Base-by-base conservation (phyloP, 75 land plant species). In the Selaginella moellendorffii region DNA sequence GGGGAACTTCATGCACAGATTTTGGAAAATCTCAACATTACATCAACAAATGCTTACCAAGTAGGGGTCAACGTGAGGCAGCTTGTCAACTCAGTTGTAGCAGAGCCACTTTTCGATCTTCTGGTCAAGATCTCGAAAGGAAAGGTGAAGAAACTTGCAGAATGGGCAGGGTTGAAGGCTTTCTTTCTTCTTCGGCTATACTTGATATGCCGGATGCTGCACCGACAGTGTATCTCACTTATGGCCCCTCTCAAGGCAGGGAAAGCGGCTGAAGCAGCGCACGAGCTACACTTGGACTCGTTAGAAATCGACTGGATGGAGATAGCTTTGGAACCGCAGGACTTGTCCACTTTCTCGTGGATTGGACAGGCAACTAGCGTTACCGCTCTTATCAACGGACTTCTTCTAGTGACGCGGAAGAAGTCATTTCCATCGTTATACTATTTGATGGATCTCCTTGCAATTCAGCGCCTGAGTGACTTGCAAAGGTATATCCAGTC, bases 211-310 rank as follows among this genome's bases (percentile, higher is more conserved):
- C 71, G 83, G 71, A 72, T 70, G 62, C 73, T 92, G 64, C 81
- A 75, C 53, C 71, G 81, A 31, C 79, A 85, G 54, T 77, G 76
- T 68, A 72, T 88, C 21, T 71, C 78, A 61, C 74, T 88, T 52
- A 78, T 81, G 86, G 79, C 97, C 10, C 95, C 86, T n/a, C 65
- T 67, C 71, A 21, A 64, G 63, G 79, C 89, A 29, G 73, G 52
- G 54, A 81, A 83, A 58, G 76, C 83, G 65, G 71, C 81, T 54
- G 29, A 62, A 51, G 72, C 28, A 36, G 71, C 78, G 61, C 77
- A 79, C 28, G 85, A 81, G 29, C 21, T 60, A 5, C 58, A 65
- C 58, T 58, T 64, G 36, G 71, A 63, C 24, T 68, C 46, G 52
- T 66, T 62, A 30, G 79, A 77, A 14, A 67, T 30, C 21, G 89